These are phyloP conservation scores for Botrytis fragariae DNA, from an alignment of 2,329 filamentous ascomycete species.

Conservation along the genomic window DNA sequence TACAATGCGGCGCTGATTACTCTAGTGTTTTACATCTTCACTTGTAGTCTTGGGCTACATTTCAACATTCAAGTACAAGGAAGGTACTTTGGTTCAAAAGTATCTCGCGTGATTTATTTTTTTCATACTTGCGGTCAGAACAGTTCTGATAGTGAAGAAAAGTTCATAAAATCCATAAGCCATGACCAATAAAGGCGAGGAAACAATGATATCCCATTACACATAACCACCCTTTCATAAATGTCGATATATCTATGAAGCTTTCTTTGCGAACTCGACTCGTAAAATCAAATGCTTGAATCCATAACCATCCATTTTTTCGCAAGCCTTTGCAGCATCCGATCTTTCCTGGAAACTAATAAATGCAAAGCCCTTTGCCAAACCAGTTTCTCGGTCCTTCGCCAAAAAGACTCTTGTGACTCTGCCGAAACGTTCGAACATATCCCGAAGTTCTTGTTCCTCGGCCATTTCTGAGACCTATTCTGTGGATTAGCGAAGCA, in stretches of 20 bases:
- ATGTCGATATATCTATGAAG: constrained; percentile 36
- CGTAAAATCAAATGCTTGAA: constrained; percentile 84
- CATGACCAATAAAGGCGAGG: background rate
- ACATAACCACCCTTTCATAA: background rate
- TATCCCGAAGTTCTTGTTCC: constrained; percentile 89
- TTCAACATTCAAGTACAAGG: background rate
- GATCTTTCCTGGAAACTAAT: constrained; percentile 90
- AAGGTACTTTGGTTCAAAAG: background rate
- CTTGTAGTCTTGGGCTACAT: background rate
- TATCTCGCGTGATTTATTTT: constrained; percentile 9
- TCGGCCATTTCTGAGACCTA: constrained; percentile 96
- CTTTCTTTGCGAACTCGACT: constrained; percentile 85
- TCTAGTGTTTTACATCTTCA: background rate
- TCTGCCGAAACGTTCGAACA: constrained; percentile 96
- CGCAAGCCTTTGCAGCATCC: constrained; percentile 88
- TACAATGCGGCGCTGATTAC: background rate
- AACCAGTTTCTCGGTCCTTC: constrained; percentile 93
- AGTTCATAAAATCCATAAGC: constrained; percentile 4
- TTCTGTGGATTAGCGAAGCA: constrained; percentile 27
- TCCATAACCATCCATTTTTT: constrained; percentile 96
- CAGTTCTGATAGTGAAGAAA: background rate
- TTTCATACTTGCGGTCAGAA: background rate
- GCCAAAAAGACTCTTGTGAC: constrained; percentile 97
- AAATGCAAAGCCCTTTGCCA: constrained; percentile 98
- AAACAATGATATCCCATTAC: constrained; percentile 20